phyloP scores from a whole-genome alignment of 176 grass and related monocot species.

The Pharus latifolius region DNA sequence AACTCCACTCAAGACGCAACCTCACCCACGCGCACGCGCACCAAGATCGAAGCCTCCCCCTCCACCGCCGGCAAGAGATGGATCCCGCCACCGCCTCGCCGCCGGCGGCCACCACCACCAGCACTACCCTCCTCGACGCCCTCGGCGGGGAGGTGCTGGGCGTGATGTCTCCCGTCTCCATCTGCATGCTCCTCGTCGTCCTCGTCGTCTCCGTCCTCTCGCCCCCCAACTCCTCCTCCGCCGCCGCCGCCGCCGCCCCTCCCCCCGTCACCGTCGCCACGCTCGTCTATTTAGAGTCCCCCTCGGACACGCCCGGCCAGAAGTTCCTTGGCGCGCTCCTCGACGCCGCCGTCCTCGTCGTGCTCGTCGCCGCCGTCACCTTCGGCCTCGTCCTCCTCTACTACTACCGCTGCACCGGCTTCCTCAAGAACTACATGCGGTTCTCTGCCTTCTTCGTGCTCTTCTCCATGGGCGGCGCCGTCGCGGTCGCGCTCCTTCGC shows the following conservation, averaged over 20 bases:
- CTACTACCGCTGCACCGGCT: slow-evolving; percentile 92
- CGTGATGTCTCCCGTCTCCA: slow-evolving; percentile 89
- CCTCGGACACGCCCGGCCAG: slow-evolving; percentile 47
- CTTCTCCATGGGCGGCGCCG: slow-evolving; percentile 82
- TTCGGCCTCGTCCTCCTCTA: slow-evolving; percentile 83
- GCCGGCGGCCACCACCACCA: not conserved
- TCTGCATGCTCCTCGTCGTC: slow-evolving; percentile 94
- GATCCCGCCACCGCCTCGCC: slow-evolving; percentile 23
- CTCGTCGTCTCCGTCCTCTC: slow-evolving; percentile 69
- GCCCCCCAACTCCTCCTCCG: slow-evolving; percentile 30
- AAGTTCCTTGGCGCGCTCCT: slow-evolving; percentile 77
- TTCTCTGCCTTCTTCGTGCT: slow-evolving; percentile 97
- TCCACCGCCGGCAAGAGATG: slow-evolving; percentile 3
- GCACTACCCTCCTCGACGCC: slow-evolving; percentile 51
- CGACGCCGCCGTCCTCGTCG: slow-evolving; percentile 82
- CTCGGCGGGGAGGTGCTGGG: slow-evolving; percentile 79
- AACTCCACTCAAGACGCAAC: no score
- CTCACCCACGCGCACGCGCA: no score
- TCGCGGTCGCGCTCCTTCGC: slow-evolving; percentile 50
- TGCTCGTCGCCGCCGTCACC: slow-evolving; percentile 58
- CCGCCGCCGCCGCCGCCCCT: not conserved
- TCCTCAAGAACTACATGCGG: slow-evolving; percentile 95
- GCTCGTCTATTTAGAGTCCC: slow-evolving; percentile 70
- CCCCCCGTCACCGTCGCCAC: slow-evolving; percentile 63
- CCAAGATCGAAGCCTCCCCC: no score